Evolutionary conservation across 2,329 filamentous ascomycete genomes (phyloP).

Genomic region (Beauveria brongniartii): DNA sequence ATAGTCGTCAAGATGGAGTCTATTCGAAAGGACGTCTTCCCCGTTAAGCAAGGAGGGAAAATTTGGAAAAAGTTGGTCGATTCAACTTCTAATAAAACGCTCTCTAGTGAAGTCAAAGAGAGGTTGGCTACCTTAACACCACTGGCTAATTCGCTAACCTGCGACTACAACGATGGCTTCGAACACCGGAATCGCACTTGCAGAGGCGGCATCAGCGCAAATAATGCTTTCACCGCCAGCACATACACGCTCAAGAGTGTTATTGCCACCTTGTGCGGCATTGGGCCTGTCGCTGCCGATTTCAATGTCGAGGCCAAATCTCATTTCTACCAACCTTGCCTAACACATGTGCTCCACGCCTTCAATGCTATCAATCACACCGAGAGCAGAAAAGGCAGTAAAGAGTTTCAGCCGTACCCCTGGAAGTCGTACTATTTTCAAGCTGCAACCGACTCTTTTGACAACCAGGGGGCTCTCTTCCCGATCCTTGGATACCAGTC

Average conservation of each 20-base stretch:
- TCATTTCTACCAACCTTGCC: conserved; percentile 36
- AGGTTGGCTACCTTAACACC: conserved; percentile 23
- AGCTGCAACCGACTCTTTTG: conserved; percentile 26
- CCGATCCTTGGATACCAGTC: conserved; percentile 22
- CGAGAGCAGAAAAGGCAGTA: conserved; percentile 5
- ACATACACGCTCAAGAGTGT: conserved; percentile 39
- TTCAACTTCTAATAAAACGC: conserved; percentile 22
- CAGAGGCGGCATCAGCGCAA: conserved; percentile 32
- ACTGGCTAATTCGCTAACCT: conserved; percentile 26
- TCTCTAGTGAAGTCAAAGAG: conserved; percentile 26
- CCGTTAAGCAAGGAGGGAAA: conserved; percentile 32
- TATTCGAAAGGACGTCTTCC: conserved; percentile 37
- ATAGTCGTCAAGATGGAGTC: conserved; percentile 35
- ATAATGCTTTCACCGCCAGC: conserved; percentile 31
- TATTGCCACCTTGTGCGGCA: conserved; percentile 33
- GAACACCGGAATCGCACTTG: conserved; percentile 13
- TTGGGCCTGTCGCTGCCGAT: conserved; percentile 32
- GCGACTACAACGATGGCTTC: conserved; percentile 26
- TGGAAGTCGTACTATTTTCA: conserved; percentile 28
- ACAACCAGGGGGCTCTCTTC: conserved; percentile 25
- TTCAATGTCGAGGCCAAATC: conserved; percentile 34
- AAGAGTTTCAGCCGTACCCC: conserved; percentile 18
- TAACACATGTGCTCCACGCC: conserved; percentile 31
- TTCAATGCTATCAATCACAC: conserved; percentile 19
- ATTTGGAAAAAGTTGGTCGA: conserved; percentile 27